Evolutionary conservation across 192 early-diverging fungal species (phyloP).

Genomic region (Powellomyces hirtus): DNA sequence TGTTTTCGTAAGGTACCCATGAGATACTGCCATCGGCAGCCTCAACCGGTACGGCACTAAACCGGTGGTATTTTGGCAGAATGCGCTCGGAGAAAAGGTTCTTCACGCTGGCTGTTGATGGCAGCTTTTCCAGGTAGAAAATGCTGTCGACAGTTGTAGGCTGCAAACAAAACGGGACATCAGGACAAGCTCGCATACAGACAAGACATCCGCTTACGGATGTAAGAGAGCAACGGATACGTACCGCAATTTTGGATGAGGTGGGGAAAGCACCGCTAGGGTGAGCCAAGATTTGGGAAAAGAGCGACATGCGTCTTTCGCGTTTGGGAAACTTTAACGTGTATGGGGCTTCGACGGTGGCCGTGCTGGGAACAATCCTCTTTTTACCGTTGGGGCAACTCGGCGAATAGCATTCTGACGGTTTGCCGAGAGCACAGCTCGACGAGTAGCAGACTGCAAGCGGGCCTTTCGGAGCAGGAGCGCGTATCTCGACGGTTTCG

Average conservation of each 20-base stretch:
- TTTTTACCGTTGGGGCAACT: not conserved
- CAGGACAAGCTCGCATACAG: not conserved
- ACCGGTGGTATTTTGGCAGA: constrained; percentile 21
- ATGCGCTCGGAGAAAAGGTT: constrained; percentile 10
- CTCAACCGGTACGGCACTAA: constrained; percentile 15
- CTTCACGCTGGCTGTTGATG: not conserved
- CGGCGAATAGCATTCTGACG: not conserved
- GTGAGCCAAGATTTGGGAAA: constrained; percentile 18
- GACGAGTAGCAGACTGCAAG: not conserved
- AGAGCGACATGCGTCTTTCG: constrained; percentile 21
- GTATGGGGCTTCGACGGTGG: not conserved
- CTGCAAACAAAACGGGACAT: not conserved
- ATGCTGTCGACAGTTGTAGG: constrained; percentile 22
- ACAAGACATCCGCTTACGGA: not conserved
- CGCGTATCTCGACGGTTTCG: not conserved
- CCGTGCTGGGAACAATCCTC: not conserved
- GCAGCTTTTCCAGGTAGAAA: constrained; percentile 14
- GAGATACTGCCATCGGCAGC: constrained; percentile 3
- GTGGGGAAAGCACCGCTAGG: constrained; percentile 18
- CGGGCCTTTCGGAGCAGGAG: not conserved
- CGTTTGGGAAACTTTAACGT: constrained; percentile 6
- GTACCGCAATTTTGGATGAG: constrained; percentile 19
- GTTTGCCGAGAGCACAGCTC: not conserved
- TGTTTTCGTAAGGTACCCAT: constrained; percentile 10
- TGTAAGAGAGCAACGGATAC: not conserved